Evolutionary conservation across 108 stramenopile species (phyloP).

Genomic region (Licmophora abbreviata): DNA sequence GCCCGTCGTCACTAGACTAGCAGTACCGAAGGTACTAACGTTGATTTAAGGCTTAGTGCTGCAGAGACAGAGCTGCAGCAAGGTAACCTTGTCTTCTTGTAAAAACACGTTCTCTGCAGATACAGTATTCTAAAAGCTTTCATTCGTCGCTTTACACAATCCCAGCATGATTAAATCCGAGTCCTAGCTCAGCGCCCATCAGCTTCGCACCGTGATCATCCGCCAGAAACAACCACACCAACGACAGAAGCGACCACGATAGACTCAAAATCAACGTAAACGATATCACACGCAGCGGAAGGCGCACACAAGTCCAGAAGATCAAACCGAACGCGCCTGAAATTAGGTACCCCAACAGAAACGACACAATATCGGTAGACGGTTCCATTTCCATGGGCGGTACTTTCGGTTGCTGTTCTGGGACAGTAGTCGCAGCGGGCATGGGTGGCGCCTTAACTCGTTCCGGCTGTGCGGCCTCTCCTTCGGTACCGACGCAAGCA

Average conservation of each 20-base stretch:
- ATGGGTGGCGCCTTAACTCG: neutral
- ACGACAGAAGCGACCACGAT: conserved; percentile 8
- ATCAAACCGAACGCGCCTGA: conserved; percentile 31
- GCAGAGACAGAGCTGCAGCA: too few species aligned
- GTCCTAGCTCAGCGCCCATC: conserved; percentile 18
- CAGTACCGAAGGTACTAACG: too few species aligned
- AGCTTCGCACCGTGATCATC: conserved; percentile 36
- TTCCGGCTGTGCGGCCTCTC: conserved; percentile 1
- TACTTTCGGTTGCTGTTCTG: conserved; percentile 8
- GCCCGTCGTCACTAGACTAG: too few species aligned
- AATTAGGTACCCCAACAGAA: conserved; percentile 47
- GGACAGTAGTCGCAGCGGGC: neutral
- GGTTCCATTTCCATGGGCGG: conserved; percentile 25
- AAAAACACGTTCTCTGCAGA: too few species aligned
- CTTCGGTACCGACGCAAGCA: conserved; percentile 17
- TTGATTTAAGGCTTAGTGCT: too few species aligned
- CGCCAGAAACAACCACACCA: conserved; percentile 35
- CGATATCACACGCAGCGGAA: conserved; percentile 32
- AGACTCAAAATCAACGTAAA: conserved; percentile 10
- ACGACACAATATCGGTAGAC: conserved; percentile 37
- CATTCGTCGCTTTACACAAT: neutral
- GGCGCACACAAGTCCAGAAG: conserved; percentile 31
- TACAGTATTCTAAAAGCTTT: too few species aligned
- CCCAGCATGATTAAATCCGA: conserved; percentile 2
- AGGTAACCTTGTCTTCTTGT: too few species aligned